Base-by-base conservation (phyloP, 768 basidiomycete species). In the Russula ochroleuca region DNA sequence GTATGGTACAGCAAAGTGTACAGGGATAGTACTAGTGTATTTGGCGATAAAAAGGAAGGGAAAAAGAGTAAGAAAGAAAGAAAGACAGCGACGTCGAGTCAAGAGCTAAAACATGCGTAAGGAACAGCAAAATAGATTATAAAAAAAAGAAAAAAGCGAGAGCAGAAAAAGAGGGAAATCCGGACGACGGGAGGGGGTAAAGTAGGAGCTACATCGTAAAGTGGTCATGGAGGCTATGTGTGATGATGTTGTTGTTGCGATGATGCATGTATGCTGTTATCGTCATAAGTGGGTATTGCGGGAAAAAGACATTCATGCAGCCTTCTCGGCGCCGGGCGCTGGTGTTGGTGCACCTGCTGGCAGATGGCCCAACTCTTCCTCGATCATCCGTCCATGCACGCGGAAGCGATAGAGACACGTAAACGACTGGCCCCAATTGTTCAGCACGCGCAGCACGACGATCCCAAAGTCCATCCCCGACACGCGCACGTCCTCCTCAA, bases 401-500 rank as follows among this genome's bases (percentile, higher is more conserved):
- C 91, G 82, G 75, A 93, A 77, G 49, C 91, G 85, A 74, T 94
- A 98, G 43, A 98, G 74, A 74, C 96, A 98, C 0, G 95, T 97
- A 72, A 82, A 92, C 62, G 88, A 85, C 7, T 80, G 79, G 47
- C 95, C 96, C 88, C 94, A 98, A 72, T 98, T 98, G 71, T 78
- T 88, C 75, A 85, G 80, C 69, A 98, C 78, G 66, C 83, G 78
- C 71, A 97, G 78, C 64, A 88, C 85, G 31, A 98, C 90, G 57
- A 96, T 77, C 2, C 91, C 91, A 69, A 96, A 88, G 73, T 94
- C 92, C 47, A 97, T 76, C 9, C 81, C 86, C 9, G 94, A 79
- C 8, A 83, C 83, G 62, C 76, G 79, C 40, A 95, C 80, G 59
- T 87, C 87, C 60, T 75, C 68, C 0, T 73, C 70, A 14, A 82